Evolutionary conservation across 768 basidiomycete genomes (phyloP).

Genomic region (Epithele typhae): DNA sequence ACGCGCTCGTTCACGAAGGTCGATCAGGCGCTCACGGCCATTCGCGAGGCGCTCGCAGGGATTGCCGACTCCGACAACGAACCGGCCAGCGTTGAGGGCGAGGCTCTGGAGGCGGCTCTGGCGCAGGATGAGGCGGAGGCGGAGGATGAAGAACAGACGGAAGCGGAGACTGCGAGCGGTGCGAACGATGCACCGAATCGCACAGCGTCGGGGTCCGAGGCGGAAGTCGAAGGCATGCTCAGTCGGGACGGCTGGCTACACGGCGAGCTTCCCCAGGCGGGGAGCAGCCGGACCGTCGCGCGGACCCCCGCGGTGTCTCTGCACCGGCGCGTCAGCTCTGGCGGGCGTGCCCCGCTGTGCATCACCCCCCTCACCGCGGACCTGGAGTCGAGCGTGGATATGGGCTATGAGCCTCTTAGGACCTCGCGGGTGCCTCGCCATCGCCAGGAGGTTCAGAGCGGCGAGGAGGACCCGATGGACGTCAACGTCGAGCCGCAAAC

Average conservation of each 20-base stretch:
- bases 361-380: neutral
- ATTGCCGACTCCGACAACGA: neutral
- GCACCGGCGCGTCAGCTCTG: neutral
- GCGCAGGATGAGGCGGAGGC: too few species aligned
- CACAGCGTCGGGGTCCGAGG: neutral
- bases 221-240: conserved; percentile 9
- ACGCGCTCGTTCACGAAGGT: conserved; percentile 33
- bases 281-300: conserved; percentile 10
- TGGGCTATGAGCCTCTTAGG: conserved; percentile 20
- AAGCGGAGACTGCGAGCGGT: too few species aligned
- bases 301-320: neutral
- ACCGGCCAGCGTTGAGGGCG: too few species aligned
- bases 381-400: neutral
- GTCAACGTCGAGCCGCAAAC: neutral
- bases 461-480: neutral
- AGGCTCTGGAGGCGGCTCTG: too few species aligned
- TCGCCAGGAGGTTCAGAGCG: conserved; percentile 3
- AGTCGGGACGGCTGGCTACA: conserved; percentile 2
- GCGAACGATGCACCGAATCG: too few species aligned
- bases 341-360: neutral
- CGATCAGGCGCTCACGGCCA: conserved; percentile 34
- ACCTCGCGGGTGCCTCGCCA: conserved; percentile 21
- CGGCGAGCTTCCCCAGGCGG: conserved; percentile 3
- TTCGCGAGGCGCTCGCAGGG: conserved; percentile 25
- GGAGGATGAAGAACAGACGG: too few species aligned